Conservation (phyloP, 2,329 filamentous ascomycete genomes). For the Fusarium mangiferae region DNA sequence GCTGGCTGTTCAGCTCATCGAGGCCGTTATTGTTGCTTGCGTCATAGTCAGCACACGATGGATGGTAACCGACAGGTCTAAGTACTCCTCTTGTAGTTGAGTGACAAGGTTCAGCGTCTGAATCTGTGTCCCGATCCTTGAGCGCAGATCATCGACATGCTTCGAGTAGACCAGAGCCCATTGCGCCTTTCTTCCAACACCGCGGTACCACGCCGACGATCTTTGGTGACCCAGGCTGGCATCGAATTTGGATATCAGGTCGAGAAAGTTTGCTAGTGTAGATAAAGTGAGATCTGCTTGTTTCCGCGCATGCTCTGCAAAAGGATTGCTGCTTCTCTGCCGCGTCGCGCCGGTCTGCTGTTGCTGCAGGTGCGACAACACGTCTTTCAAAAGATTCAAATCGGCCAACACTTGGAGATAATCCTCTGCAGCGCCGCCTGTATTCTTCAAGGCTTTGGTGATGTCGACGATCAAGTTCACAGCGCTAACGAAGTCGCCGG, state of each 20-base stretch:
- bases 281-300: not conserved
- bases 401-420: not conserved
- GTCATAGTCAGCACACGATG: not conserved
- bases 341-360: not conserved
- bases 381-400: not conserved
- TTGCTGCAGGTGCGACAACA: not conserved
- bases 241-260: not conserved
- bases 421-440: not conserved
- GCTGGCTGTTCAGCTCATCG: not conserved
- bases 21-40: not conserved
- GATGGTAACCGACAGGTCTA: fast-evolving
- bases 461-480: not conserved
- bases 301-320: not conserved
- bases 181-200: not conserved
- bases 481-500: not conserved
- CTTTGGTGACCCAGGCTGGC: not conserved
- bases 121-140: not conserved
- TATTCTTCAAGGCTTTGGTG: not conserved
- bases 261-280: not conserved
- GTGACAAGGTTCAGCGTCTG: not conserved
- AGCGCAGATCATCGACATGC: not conserved
- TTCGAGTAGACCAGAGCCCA: not conserved
- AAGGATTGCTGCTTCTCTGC: not conserved
- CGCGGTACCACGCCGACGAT: not conserved
- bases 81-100: not conserved